These are phyloP conservation scores for Exophiala bonariae DNA, from an alignment of 2,329 filamentous ascomycete species.

Conservation along the genomic window DNA sequence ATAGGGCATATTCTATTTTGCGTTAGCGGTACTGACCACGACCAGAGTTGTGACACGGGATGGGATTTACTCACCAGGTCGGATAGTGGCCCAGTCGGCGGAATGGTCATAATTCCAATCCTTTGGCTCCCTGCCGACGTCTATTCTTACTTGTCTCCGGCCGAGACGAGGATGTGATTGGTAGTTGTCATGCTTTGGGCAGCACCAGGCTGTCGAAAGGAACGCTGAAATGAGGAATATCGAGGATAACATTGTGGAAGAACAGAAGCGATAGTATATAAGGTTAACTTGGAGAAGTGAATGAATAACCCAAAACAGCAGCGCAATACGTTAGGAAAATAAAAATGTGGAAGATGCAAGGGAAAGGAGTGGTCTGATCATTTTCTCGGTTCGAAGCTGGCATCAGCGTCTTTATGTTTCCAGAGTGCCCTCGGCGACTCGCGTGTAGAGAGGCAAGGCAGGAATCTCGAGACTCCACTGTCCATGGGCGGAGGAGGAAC, in stretches of 20 bases:
- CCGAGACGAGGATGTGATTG: conserved; percentile 24
- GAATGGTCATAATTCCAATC: conserved; percentile 22
- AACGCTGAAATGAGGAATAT: conserved; percentile 14
- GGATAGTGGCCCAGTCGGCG: conserved; percentile 22
- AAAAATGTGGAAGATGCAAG: not conserved
- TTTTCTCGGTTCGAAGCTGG: not conserved
- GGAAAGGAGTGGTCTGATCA: conserved; percentile 7
- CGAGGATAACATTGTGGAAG: conserved; percentile 6
- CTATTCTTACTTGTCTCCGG: conserved; percentile 18
- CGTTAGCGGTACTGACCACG: conserved; percentile 3
- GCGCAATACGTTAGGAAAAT: not conserved
- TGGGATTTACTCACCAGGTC: conserved; percentile 13
- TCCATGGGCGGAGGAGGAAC: not conserved
- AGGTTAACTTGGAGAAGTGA: not conserved
- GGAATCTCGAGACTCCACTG: no score
- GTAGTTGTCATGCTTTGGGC: conserved; percentile 20
- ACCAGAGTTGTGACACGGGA: not conserved
- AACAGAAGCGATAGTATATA: not conserved
- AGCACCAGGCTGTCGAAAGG: conserved; percentile 21
- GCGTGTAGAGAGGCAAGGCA: not conserved
- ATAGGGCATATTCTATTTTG: conserved; percentile 39
- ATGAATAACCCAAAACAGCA: conserved; percentile 5
- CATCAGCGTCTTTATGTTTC: conserved; percentile 1
- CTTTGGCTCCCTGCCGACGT: conserved; percentile 16
- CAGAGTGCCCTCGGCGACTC: not conserved